Conservation (phyloP, 2,329 filamentous ascomycete species). For the Graphium sp. region DNA sequence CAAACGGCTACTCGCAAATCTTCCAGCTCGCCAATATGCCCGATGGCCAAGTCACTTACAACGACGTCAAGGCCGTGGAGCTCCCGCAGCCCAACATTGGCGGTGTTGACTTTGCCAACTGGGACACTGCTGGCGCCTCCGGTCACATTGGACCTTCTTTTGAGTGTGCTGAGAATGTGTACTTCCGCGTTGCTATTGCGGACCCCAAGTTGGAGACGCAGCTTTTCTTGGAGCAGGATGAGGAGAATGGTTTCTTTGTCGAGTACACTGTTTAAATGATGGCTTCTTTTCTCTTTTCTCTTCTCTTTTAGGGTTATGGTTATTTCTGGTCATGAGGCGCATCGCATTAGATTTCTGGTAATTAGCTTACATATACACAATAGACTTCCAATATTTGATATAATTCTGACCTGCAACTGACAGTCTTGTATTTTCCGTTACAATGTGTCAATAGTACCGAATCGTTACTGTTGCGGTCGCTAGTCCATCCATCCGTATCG, state of each 20-base stretch:
- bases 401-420: no score
- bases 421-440: no score
- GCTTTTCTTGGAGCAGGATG: conserved; percentile 14
- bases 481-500: no score
- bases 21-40: conserved; percentile 11
- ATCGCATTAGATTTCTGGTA: no score
- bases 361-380: no score
- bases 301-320: no score
- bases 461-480: no score
- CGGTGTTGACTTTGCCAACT: conserved; percentile 13
- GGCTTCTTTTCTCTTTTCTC: background rate
- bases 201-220: conserved; percentile 8
- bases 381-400: no score
- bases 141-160: conserved; percentile 10
- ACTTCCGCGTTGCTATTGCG: conserved; percentile 11
- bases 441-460: no score
- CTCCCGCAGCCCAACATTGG: conserved; percentile 6
- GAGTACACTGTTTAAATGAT: conserved; percentile 4
- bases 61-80: conserved; percentile 10
- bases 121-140: conserved; percentile 8
- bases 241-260: conserved; percentile 12
- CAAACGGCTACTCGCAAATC: conserved; percentile 9
- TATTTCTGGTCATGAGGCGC: no score
- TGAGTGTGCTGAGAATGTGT: conserved; percentile 11
- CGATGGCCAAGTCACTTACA: conserved; percentile 8